Conservation (phyloP, 2,329 filamentous ascomycete species). For the Fusarium continuum region DNA sequence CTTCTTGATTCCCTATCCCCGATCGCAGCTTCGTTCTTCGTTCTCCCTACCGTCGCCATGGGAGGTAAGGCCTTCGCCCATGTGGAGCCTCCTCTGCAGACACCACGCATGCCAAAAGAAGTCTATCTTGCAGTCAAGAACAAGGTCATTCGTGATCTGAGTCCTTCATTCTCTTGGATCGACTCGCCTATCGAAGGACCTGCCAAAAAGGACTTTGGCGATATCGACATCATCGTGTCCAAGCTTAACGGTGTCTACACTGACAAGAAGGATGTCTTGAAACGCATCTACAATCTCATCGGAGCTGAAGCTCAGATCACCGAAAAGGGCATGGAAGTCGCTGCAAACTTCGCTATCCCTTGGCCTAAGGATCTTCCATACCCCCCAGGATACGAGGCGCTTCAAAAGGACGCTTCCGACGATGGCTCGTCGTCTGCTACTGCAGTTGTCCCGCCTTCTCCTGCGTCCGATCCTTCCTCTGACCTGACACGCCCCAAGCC, state of each 20-base stretch:
- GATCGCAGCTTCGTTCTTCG: background rate
- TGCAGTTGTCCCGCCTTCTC: background rate
- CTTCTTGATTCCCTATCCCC: background rate
- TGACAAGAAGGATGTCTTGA: slow-evolving; percentile 44
- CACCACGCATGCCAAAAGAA: slow-evolving; percentile 70
- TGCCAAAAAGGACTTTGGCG: slow-evolving; percentile 73
- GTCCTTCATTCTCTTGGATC: slow-evolving; percentile 59
- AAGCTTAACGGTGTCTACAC: slow-evolving; percentile 38
- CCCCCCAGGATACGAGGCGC: background rate
- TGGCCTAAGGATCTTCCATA: slow-evolving; percentile 53
- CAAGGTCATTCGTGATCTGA: slow-evolving; percentile 57
- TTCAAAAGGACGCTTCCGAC: background rate
- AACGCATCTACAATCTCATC: slow-evolving; percentile 48
- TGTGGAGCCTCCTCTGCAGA: slow-evolving; percentile 58
- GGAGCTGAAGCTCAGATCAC: slow-evolving; percentile 54
- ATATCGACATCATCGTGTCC: slow-evolving; percentile 75
- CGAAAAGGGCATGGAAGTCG: slow-evolving; percentile 31
- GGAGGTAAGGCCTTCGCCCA: slow-evolving; percentile 70
- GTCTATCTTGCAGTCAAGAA: slow-evolving; percentile 65
- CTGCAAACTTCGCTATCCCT: slow-evolving; percentile 63
- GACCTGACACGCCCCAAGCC: background rate
- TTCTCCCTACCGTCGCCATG: slow-evolving; percentile 58
- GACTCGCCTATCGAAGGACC: slow-evolving; percentile 73
- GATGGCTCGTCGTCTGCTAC: background rate
- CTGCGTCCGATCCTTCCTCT: background rate